These are phyloP conservation scores for Cafeteria roenbergensis DNA, from an alignment of 108 stramenopile species.

Conservation along the genomic window DNA sequence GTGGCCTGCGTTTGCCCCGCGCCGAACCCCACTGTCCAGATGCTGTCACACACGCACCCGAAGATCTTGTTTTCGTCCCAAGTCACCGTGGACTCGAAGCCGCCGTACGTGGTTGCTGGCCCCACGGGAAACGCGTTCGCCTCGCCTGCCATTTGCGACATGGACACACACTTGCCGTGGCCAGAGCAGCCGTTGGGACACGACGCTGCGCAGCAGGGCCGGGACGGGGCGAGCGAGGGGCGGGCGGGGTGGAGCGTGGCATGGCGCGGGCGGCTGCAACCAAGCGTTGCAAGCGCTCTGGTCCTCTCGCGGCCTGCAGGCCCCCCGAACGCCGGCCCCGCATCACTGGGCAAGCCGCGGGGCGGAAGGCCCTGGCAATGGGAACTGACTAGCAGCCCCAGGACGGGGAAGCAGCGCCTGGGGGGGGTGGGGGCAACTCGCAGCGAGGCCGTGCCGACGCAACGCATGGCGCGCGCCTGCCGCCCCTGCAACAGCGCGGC, in stretches of 20 bases:
- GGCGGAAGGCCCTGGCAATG: too few relatives aligned
- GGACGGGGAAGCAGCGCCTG: too few relatives aligned
- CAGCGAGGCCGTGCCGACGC: too few relatives aligned
- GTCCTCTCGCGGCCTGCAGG: too few relatives aligned
- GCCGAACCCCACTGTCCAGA: slow-evolving; percentile 44
- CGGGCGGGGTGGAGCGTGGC: neutral
- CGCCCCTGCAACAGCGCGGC: too few relatives aligned
- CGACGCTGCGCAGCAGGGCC: slow-evolving; percentile 25
- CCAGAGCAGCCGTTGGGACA: slow-evolving; percentile 42
- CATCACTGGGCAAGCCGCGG: too few relatives aligned
- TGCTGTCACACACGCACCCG: slow-evolving; percentile 49
- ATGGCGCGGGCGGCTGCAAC: too few relatives aligned
- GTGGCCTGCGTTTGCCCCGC: slow-evolving; percentile 30
- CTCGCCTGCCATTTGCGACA: slow-evolving; percentile 29
- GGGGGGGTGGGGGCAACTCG: too few relatives aligned
- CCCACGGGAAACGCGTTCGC: slow-evolving; percentile 32
- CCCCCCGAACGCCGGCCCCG: too few relatives aligned
- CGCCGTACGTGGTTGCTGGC: slow-evolving; percentile 35
- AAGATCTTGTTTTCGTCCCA: slow-evolving; percentile 53
- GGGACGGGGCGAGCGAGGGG: slow-evolving; percentile 12
- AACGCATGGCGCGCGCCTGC: too few relatives aligned
- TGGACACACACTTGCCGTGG: slow-evolving; percentile 38
- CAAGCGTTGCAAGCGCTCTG: too few relatives aligned
- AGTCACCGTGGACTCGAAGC: slow-evolving; percentile 19
- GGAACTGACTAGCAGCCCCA: too few relatives aligned